Base-by-base conservation (phyloP, 768 basidiomycete species). In the Tephrocybe sp. region DNA sequence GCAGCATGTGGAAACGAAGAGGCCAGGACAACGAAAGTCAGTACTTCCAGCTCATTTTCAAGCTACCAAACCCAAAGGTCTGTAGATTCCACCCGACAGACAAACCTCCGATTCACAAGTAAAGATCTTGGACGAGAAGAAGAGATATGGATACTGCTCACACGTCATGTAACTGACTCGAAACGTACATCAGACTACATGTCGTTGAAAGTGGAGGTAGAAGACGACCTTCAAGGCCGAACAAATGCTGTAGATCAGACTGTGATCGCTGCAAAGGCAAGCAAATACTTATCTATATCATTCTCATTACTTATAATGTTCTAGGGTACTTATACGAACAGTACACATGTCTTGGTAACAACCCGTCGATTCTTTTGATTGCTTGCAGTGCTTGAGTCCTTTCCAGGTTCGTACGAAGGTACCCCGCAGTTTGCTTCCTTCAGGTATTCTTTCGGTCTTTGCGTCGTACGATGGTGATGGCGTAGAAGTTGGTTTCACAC, bases 101-200 rank as follows among this genome's bases (percentile, higher is more conserved):
- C 64, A 18, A 64, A 60, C 37, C 45, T 69, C 23, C 56, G 70
- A 23, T 74, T 80, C 40, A 53, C 56, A 38, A 64, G 53, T 13
- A 59, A 58, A 25, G 56, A 42, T 31, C 16, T 56, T 22, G 49
- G 44, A 5, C 45, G 52, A 16, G 67, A 73, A 29, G 60, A 72
- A 23, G 84, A 90, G 37, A 72, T 97, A 5, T 95, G 88, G 90
- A 58, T 94, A 7, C 75, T 94, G 1, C 74, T 97, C 1, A 86
- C 85, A 0, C 80, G 91, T 23, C 94, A 98, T 63, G 63, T 87
- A 7, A 63, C 64, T 0, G 72, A 84, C 53, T 86, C 80, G n/a
- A 75, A 69, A 39, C 72, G 78, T 33, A 75, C 69, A 4, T 68
- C 76, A 1, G 86, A 90, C 52, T 94, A 83, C 61, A 83, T 91